phyloP scores from a whole-genome alignment of 2,329 filamentous ascomycete species.

The Albifimbria verrucaria region DNA sequence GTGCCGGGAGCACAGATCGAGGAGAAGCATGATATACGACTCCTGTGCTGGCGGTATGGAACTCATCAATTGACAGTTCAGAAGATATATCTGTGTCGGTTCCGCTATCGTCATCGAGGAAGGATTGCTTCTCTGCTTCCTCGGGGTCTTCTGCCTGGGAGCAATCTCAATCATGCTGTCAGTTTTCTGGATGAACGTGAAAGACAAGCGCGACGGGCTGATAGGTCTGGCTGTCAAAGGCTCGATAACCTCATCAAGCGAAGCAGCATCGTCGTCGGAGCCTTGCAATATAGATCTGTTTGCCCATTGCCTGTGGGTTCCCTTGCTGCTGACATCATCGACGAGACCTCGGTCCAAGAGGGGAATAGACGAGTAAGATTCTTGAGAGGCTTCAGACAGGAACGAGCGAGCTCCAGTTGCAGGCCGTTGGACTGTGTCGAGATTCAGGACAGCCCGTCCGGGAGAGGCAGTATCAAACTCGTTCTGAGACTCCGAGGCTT shows the following conservation, averaged over 20 bases:
- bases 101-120: conserved; percentile 49
- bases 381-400: conserved; percentile 60
- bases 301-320: conserved; percentile 46
- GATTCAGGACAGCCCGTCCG: conserved; percentile 10
- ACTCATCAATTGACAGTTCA: conserved; percentile 53
- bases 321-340: conserved; percentile 45
- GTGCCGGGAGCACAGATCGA: conserved; percentile 25
- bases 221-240: conserved; percentile 8
- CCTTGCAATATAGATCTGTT: conserved; percentile 52
- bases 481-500: conserved; percentile 10
- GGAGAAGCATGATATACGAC: conserved; percentile 7
- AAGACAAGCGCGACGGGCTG: conserved; percentile 38
- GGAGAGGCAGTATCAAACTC: conserved; percentile 17
- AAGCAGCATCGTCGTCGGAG: conserved; percentile 36
- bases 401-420: conserved; percentile 42
- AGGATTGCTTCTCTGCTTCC: conserved; percentile 35
- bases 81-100: conserved; percentile 59
- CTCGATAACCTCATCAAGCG: conserved; percentile 16
- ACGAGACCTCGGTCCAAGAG: conserved; percentile 66
- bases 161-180: conserved; percentile 46
- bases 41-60: conserved; percentile 28
- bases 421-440: conserved; percentile 20
- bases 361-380: conserved; percentile 75
- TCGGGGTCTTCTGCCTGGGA: conserved; percentile 29
- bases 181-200: conserved; percentile 52